phyloP scores from a whole-genome alignment of 2,329 filamentous ascomycete genomes.

The Neonectria sp. region DNA sequence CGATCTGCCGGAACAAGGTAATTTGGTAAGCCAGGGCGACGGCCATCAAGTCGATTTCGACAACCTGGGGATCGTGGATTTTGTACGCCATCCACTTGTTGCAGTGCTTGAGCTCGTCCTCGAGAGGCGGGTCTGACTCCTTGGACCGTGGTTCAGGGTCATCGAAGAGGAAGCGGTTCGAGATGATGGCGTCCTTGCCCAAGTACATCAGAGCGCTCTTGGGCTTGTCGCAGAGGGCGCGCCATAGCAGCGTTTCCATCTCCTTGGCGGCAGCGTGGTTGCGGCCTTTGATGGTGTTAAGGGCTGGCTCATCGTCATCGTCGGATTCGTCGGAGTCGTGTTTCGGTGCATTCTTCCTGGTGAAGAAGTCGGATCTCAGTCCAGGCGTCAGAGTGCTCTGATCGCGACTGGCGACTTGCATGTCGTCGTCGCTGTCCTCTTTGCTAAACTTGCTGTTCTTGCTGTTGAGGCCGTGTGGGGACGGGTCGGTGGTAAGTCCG shows the following conservation, averaged over 20 bases:
- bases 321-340: constrained; percentile 41
- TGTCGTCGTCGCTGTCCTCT: constrained; percentile 33
- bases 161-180: constrained; percentile 48
- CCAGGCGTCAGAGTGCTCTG: constrained; percentile 39
- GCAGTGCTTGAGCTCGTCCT: constrained; percentile 46
- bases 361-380: constrained; percentile 47
- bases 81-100: constrained; percentile 50
- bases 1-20: constrained; percentile 45
- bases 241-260: constrained; percentile 50
- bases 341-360: constrained; percentile 38
- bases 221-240: constrained; percentile 49
- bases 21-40: constrained; percentile 46
- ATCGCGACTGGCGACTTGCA: constrained; percentile 39
- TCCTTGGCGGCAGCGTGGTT: constrained; percentile 47
- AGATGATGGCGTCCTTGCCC: constrained; percentile 47
- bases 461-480: constrained; percentile 41
- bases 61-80: constrained; percentile 48
- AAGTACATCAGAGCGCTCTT: constrained; percentile 48
- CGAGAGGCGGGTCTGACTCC: constrained; percentile 48
- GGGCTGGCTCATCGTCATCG: constrained; percentile 39
- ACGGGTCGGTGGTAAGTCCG: constrained; percentile 46
- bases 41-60: constrained; percentile 48
- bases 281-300: constrained; percentile 48
- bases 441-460: constrained; percentile 36
- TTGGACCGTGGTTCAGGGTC: constrained; percentile 40